These are phyloP conservation scores for Triticum urartu DNA, from an alignment of 176 grass and related monocot genomes.

Conservation along the genomic window DNA sequence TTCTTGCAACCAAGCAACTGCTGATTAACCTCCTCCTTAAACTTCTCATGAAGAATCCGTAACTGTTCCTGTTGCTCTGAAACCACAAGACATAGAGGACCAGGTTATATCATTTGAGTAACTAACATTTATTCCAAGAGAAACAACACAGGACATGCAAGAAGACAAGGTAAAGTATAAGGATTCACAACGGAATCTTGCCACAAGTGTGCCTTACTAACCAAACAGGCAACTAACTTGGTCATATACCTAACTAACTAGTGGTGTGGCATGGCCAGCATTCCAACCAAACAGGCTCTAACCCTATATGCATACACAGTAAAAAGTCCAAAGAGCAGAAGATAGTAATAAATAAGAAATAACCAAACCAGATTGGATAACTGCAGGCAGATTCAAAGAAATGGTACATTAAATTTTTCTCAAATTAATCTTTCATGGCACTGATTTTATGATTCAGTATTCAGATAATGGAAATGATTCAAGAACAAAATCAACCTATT, in stretches of 20 bases:
- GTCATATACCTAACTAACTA: too few species aligned
- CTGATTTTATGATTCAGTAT: neutral
- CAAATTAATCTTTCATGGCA: constrained; percentile 7
- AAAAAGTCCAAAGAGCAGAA: neutral
- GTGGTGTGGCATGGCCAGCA: too few species aligned
- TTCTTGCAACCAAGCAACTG: constrained; percentile 64
- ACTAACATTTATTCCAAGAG: constrained; percentile 20
- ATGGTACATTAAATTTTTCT: neutral
- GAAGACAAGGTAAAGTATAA: constrained; percentile 15
- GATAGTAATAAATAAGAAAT: constrained; percentile 16
- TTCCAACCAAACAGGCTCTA: neutral
- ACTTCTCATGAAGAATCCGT: constrained; percentile 73
- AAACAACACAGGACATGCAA: neutral
- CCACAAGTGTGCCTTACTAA: neutral
- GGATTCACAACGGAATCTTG: neutral
- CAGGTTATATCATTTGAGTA: constrained; percentile 9
- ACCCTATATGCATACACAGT: neutral
- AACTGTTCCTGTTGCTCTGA: constrained; percentile 79
- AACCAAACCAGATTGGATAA: constrained; percentile 14
- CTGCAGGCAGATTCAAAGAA: neutral
- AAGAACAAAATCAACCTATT: too few species aligned
- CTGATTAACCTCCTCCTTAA: constrained; percentile 75
- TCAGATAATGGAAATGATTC: neutral
- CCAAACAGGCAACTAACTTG: neutral
- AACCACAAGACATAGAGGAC: constrained; percentile 11